Conservation (phyloP, 495 filamentous ascomycete species). For the Pseudevernia furfuracea region DNA sequence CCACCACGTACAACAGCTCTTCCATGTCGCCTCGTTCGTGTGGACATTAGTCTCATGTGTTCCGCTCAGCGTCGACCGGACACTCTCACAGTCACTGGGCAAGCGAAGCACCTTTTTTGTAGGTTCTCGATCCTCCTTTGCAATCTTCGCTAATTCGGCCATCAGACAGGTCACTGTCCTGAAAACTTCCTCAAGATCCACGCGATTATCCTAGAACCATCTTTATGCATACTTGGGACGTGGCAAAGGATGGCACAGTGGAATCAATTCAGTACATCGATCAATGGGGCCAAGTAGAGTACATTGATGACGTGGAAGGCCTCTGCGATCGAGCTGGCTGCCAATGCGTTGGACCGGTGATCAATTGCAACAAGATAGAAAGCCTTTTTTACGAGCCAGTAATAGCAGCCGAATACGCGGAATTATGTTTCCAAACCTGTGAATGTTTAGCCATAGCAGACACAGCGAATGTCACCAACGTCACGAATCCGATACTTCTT, state of each 20-base stretch:
- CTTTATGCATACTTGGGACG: neutral
- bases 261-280: neutral
- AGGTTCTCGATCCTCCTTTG: neutral
- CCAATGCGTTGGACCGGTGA: neutral
- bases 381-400: neutral
- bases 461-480: neutral
- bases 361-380: neutral
- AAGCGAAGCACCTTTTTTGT: neutral
- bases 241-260: neutral
- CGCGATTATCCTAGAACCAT: neutral
- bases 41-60: neutral
- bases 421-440: neutral
- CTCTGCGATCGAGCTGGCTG: slow-evolving; percentile 7
- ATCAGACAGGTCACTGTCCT: neutral
- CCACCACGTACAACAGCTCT: neutral
- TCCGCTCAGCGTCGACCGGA: neutral
- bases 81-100: neutral
- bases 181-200: neutral
- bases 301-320: neutral
- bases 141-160: neutral
- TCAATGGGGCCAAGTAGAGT: neutral
- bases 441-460: neutral
- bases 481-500: neutral
- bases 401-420: slow-evolving; percentile 1
- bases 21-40: neutral